A percentile compares a stretch with the other conserved stretches of the same genome.
Evolutionary conservation across 2,329 filamentous ascomycete species (phyloP).

Genomic region (Monosporascus sp.): DNA sequence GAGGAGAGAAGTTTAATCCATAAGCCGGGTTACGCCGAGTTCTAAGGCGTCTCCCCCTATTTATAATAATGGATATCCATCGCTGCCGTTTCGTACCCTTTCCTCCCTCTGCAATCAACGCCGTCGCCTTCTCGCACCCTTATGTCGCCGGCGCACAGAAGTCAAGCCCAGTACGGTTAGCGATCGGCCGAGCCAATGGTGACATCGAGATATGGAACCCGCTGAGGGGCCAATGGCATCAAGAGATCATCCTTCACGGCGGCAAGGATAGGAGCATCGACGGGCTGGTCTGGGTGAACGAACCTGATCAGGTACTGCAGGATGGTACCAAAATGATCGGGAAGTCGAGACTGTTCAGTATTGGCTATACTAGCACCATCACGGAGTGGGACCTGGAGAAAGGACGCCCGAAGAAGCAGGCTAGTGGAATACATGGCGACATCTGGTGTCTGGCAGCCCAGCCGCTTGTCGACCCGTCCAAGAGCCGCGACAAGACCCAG

Average conservation of each 20-base stretch:
- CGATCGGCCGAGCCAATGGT: conserved; percentile 87
- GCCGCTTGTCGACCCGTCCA: conserved; percentile 40
- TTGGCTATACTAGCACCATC: conserved; percentile 85
- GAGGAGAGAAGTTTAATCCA: too few species aligned
- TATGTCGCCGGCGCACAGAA: conserved; percentile 41
- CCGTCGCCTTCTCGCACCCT: conserved; percentile 86
- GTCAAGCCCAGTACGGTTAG: conserved; percentile 65
- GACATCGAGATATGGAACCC: conserved; percentile 99
- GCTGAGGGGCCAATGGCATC: conserved; percentile 73
- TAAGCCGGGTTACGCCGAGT: too few species aligned
- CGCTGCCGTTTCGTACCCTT: conserved; percentile 94
- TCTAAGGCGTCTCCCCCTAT: too few species aligned
- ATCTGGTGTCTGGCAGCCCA: conserved; percentile 95
- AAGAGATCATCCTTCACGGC: conserved; percentile 80
- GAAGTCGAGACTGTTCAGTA: conserved; percentile 85
- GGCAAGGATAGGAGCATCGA: conserved; percentile 85
- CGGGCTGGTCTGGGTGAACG: conserved; percentile 85
- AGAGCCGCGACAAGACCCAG: conserved; percentile 16
- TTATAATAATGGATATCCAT: conserved; percentile 77
- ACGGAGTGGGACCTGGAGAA: conserved; percentile 92
- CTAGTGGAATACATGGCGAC: conserved; percentile 88
- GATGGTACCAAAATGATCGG: conserved; percentile 61
- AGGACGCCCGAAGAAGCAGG: conserved; percentile 72
- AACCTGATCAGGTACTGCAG: conserved; percentile 65
- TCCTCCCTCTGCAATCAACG: conserved; percentile 87